A percentile compares a stretch with the other conserved stretches of the same genome.
phyloP scores from a whole-genome alignment of 345 rosid genomes.

The Draba incana region DNA sequence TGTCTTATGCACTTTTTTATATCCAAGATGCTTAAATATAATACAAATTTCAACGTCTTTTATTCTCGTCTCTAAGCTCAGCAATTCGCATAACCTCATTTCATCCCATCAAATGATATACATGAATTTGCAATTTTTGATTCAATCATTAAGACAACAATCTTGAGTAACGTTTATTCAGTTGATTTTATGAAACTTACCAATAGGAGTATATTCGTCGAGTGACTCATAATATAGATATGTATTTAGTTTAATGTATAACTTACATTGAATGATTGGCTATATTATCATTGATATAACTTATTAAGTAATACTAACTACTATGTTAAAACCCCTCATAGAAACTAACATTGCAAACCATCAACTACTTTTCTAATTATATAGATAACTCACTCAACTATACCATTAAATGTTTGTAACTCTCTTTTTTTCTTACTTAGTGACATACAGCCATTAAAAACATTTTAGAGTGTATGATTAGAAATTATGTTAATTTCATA shows the following conservation, averaged over 20 bases:
- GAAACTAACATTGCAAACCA: not conserved
- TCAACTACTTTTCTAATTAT: not conserved
- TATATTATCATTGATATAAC: not conserved
- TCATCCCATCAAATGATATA: not conserved
- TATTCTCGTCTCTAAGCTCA: not conserved
- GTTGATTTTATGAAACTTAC: slow-evolving; percentile 10
- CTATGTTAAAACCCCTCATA: no score
- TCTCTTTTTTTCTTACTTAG: not conserved
- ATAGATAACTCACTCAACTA: slow-evolving; percentile 5
- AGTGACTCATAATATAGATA: slow-evolving; percentile 2
- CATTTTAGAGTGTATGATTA: not conserved
- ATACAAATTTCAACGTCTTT: not conserved
- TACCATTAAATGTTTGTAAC: slow-evolving; percentile 2
- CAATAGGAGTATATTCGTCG: not conserved
- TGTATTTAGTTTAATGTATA: not conserved
- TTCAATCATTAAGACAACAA: slow-evolving; percentile 4
- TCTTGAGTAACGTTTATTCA: not conserved
- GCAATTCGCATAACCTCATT: not conserved
- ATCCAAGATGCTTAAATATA: not conserved
- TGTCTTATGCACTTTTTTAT: not conserved
- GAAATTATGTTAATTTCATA: slow-evolving; percentile 6
- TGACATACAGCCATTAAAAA: slow-evolving; percentile 23
- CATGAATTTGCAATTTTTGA: not conserved
- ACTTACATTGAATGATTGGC: not conserved
- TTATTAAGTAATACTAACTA: no score